Conservation (phyloP, 2,329 filamentous ascomycete species). For the Fusarium tjaetaba region DNA sequence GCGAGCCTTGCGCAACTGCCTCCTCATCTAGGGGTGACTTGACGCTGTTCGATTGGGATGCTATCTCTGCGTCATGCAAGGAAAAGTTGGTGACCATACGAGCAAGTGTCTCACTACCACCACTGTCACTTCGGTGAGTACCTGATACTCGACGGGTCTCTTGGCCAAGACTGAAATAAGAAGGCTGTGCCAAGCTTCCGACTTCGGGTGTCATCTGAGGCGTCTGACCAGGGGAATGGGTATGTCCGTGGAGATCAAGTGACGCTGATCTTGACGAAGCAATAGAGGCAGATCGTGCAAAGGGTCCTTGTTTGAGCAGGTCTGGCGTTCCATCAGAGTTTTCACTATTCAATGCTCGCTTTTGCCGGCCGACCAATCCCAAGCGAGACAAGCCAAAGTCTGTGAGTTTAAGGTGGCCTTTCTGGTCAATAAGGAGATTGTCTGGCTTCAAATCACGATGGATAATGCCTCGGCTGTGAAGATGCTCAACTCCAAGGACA, state of each 20-base stretch:
- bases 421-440: slow-evolving; percentile 96
- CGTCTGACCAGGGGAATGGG: slow-evolving; percentile 82
- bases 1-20: slow-evolving; percentile 77
- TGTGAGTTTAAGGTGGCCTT: slow-evolving; percentile 94
- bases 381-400: slow-evolving; percentile 98
- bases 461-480: slow-evolving; percentile 93
- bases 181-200: slow-evolving; percentile 78
- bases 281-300: slow-evolving; percentile 84
- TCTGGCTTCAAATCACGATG: slow-evolving; percentile 97
- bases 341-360: slow-evolving; percentile 83
- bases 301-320: slow-evolving; percentile 90
- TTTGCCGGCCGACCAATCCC: slow-evolving; percentile 96
- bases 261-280: slow-evolving; percentile 93
- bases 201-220: slow-evolving; percentile 84
- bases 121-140: slow-evolving; percentile 89
- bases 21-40: slow-evolving; percentile 79
- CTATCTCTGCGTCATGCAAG: slow-evolving; percentile 68
- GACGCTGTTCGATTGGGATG: slow-evolving; percentile 56
- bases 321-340: slow-evolving; percentile 88
- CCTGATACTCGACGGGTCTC: slow-evolving; percentile 76
- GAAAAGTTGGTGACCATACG: slow-evolving; percentile 85
- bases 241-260: slow-evolving; percentile 81
- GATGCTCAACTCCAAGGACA: slow-evolving; percentile 93
- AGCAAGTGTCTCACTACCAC: slow-evolving; percentile 84
- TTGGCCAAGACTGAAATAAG: slow-evolving; percentile 84